Conservation (phyloP, 306 rosid species). For the Trifolium dubium region DNA sequence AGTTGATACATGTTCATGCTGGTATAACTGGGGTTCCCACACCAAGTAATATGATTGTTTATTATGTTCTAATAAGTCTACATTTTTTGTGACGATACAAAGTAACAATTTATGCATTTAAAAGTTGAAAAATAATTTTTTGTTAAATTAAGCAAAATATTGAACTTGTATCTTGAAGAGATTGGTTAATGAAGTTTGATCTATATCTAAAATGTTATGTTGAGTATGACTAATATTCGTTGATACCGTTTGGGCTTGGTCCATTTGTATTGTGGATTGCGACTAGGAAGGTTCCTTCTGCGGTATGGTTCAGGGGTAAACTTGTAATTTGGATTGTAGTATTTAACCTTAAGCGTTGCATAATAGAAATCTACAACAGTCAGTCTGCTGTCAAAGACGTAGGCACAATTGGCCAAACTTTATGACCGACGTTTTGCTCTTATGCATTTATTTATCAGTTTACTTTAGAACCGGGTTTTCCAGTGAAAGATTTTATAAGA, state of each 20-base stretch:
- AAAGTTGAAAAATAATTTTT: slow-evolving; percentile 20
- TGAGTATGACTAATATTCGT: background rate
- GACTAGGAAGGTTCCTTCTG: background rate
- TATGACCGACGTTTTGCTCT: background rate
- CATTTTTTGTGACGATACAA: background rate
- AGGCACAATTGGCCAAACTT: background rate
- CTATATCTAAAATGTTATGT: background rate
- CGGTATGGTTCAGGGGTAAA: background rate
- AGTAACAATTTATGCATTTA: slow-evolving; percentile 12
- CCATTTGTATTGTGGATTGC: background rate
- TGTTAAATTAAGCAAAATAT: slow-evolving; percentile 1
- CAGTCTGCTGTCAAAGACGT: background rate
- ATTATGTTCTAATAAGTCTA: background rate
- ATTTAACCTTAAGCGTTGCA: background rate
- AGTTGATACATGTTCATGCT: slow-evolving; percentile 73
- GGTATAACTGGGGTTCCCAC: slow-evolving; percentile 75
- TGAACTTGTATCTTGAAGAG: slow-evolving; percentile 1
- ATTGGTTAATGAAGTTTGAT: slow-evolving; percentile 17
- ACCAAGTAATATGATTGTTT: slow-evolving; percentile 61
- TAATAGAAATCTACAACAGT: background rate
- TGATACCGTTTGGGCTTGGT: background rate
- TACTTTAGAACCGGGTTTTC: background rate
- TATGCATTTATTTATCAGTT: background rate
- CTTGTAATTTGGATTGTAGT: background rate
- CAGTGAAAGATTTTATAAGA: slow-evolving; percentile 6